Base-by-base conservation (phyloP, 2,329 filamentous ascomycete genomes). In the Xylariaceae sp. region DNA sequence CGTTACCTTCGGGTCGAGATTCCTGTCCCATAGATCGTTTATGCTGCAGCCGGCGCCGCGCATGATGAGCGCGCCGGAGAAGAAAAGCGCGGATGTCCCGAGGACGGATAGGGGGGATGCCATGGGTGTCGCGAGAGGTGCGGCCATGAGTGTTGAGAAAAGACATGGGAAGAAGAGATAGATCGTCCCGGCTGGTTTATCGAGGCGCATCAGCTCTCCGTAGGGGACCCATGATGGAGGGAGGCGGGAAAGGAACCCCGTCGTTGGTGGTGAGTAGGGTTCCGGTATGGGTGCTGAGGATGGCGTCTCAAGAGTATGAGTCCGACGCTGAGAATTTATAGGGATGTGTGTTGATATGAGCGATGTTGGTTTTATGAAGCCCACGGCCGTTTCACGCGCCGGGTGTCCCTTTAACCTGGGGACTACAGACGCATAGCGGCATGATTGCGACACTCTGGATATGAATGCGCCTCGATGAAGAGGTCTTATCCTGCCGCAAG, bases 11-110 rank as follows among this genome's bases (percentile, higher is more conserved):
- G 88, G 87, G 73, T 96, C 92, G 13, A 96, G 85, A 67, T 94
- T 89, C 57, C 90, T 85, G 73, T 96, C 92, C 88, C 90, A 92
- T 54, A 95, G 84, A 72, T 96, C 92, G 72, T 96, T 96, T 75
- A 95, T 91, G 15, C 88, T 88, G 73, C 92, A 96, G 55, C 90
- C 90, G 17, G 90, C 90, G 53, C 92, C 89, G 62, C 92, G 88
- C 89, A 96, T 94, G 65, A 96, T 82, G 50, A 95, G 72, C 2
- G 90, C 88, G 54, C 90, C 91, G 1, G 84, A 79, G 68, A 88
- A 83, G 75, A 95, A 94, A 52, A 94, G 81, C 1, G 82, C 70
- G 1, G 82, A 81, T 0, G 87, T 91, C 53, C 84, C 81, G 35
- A 88, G 65, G 15, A 90, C 84, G 10, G 86, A 78, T 4, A 78